Evolutionary conservation across 345 rosid species (phyloP).

Genomic region (Xanthoceras sorbifolium): DNA sequence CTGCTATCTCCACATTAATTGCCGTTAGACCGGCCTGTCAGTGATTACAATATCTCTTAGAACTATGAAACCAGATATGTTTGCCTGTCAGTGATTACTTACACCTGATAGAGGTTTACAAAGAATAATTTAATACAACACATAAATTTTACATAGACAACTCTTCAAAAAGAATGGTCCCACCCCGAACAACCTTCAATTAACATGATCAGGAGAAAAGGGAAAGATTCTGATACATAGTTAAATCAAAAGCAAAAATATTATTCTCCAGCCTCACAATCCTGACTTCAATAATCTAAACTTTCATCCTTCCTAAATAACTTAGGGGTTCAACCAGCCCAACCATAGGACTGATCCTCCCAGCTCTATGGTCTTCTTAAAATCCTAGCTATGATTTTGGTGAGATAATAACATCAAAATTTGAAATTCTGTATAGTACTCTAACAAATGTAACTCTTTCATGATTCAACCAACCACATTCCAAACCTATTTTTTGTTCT

Average conservation of each 20-base stretch:
- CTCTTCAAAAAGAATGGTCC: background rate
- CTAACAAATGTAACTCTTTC: background rate
- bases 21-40: constrained; percentile 86
- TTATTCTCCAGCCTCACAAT: background rate
- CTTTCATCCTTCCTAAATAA: background rate
- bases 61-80: background rate
- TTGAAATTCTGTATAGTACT: background rate
- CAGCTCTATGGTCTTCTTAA: background rate
- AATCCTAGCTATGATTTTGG: background rate
- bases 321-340: background rate
- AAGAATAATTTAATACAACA: background rate
- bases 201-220: background rate
- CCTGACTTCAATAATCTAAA: background rate
- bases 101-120: background rate
- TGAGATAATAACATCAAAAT: background rate
- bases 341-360: background rate
- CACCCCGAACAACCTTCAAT: background rate
- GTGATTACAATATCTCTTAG: constrained; percentile 7
- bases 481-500: background rate
- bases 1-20: constrained; percentile 90
- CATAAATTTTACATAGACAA: background rate
- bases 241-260: background rate
- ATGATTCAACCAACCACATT: background rate
- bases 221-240: background rate
- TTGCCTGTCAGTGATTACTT: background rate